Evolutionary conservation across 2,329 filamentous ascomycete species (phyloP).

Genomic region (Exophiala mesophila): DNA sequence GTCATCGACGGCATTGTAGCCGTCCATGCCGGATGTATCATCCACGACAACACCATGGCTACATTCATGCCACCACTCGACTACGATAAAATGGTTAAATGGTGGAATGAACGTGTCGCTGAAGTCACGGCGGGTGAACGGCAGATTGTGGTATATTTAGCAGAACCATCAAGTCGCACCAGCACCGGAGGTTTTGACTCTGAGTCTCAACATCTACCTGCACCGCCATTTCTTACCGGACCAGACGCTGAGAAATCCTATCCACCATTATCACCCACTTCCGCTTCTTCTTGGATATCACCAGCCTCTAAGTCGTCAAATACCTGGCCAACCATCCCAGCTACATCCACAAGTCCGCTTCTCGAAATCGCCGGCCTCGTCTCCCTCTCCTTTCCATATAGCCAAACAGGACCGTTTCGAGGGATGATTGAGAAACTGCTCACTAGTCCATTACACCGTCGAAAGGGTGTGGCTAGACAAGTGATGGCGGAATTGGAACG

Average conservation of each 20-base stretch:
- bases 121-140: slow-evolving; percentile 45
- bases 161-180: slow-evolving; percentile 24
- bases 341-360: slow-evolving; percentile 31
- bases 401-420: slow-evolving; percentile 54
- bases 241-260: slow-evolving; percentile 4
- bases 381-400: slow-evolving; percentile 49
- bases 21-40: slow-evolving; percentile 57
- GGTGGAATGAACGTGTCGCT: slow-evolving; percentile 52
- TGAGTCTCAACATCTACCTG: too few species aligned
- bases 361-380: slow-evolving; percentile 47
- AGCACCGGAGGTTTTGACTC: slow-evolving; percentile 38
- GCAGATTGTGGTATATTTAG: slow-evolving; percentile 52
- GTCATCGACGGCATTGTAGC: slow-evolving; percentile 54
- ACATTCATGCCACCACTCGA: slow-evolving; percentile 58
- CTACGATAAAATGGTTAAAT: slow-evolving; percentile 51
- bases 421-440: slow-evolving; percentile 56
- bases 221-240: slow-evolving; percentile 14
- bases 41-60: slow-evolving; percentile 52
- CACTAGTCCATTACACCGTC: slow-evolving; percentile 48
- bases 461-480: slow-evolving; percentile 48
- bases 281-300: too few species aligned
- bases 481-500: slow-evolving; percentile 53
- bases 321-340: slow-evolving; percentile 14
- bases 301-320: too few species aligned
- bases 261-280: too few species aligned